Evolutionary conservation across 1,139 yeast species (phyloP).

Genomic region (Lodderomyces beijingensis): DNA sequence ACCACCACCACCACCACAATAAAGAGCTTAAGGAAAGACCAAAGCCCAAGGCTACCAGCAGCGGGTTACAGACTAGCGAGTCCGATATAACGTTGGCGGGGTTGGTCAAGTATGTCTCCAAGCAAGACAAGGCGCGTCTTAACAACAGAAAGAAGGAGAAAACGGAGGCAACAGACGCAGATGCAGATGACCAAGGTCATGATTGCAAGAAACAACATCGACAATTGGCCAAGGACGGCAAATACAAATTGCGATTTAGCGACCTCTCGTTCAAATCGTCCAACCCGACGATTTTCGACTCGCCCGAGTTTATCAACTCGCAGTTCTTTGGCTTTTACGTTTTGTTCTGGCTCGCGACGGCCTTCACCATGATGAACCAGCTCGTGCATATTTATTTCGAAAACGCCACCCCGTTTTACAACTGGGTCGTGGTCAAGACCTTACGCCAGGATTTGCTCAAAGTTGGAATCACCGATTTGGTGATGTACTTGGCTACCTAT

Average conservation of each 20-base stretch:
- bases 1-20: background rate
- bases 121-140: constrained; percentile 2
- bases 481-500: constrained; percentile 65
- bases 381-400: constrained; percentile 41
- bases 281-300: constrained; percentile 49
- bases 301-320: constrained; percentile 32
- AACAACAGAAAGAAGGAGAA: constrained; percentile 1
- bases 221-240: constrained; percentile 7
- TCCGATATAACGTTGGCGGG: constrained; percentile 6
- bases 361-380: constrained; percentile 45
- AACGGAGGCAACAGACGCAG: background rate
- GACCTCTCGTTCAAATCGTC: constrained; percentile 12
- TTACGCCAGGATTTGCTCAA: constrained; percentile 53
- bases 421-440: constrained; percentile 48
- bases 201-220: constrained; percentile 7
- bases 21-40: background rate
- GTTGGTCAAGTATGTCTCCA: constrained; percentile 3
- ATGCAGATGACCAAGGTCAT: constrained; percentile 1
- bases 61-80: constrained; percentile 1
- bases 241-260: constrained; percentile 13
- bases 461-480: constrained; percentile 65
- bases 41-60: background rate
- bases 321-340: constrained; percentile 64
- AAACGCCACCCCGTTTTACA: constrained; percentile 22
- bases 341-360: constrained; percentile 64